Conservation (phyloP, 441 rosid species). For the Croton setiger region DNA sequence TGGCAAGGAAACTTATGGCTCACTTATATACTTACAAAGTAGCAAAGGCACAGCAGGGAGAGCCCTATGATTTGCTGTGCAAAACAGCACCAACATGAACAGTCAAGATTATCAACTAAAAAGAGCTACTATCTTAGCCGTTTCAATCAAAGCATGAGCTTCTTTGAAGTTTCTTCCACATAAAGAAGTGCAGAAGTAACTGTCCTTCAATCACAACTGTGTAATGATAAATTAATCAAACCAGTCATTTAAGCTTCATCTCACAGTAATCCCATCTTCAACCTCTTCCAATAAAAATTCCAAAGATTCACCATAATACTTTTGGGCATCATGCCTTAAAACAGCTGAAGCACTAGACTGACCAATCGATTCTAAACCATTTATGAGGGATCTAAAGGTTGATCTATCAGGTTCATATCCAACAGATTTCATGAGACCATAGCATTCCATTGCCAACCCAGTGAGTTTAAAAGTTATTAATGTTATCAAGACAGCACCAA, state of each 20-base stretch:
- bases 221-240: not conserved
- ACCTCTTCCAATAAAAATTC: conserved; percentile 40
- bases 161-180: not conserved
- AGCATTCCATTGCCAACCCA: conserved; percentile 55
- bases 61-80: not conserved
- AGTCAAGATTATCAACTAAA: not conserved
- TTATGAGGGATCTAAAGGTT: conserved; percentile 48
- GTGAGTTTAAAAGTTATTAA: conserved; percentile 39
- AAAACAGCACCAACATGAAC: too few relatives aligned
- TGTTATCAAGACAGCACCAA: conserved; percentile 48
- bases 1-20: not conserved
- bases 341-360: conserved; percentile 39
- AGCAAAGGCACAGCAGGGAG: not conserved
- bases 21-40: not conserved
- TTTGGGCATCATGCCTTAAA: conserved; percentile 54
- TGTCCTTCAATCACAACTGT: not conserved
- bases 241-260: conserved; percentile 9
- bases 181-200: not conserved
- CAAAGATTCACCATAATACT: conserved; percentile 53
- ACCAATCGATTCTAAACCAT: conserved; percentile 52
- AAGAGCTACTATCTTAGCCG: not conserved
- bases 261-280: conserved; percentile 24
- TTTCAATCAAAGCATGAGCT: not conserved
- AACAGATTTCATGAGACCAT: conserved; percentile 51
- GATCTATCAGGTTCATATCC: conserved; percentile 68